Base-by-base conservation (phyloP, 305 asterid genomes). In the Rubia tinctorum region DNA sequence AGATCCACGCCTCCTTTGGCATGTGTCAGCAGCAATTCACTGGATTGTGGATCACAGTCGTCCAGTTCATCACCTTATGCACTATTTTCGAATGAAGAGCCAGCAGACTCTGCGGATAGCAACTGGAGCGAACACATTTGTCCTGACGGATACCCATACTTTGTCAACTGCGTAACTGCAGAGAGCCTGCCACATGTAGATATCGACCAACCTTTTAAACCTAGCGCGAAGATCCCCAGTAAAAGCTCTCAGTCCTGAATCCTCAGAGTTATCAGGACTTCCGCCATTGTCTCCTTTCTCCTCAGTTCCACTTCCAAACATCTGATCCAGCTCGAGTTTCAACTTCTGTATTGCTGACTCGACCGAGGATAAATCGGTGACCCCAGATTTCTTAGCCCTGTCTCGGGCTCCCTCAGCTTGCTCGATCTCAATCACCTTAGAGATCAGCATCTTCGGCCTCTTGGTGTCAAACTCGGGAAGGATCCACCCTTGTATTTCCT, bases 91-190 rank as follows among this genome's bases (percentile, higher is more conserved):
- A 73, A 66, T 72, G 75, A 77, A 18, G 88, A 77, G 78, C 73
- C 66, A 43, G 84, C 83, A 51, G 81, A 84, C 79, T 72, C 75
- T n/a, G 12, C 69, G 53, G 96, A 94, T 27, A 90, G 95, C 79
- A 95, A 92, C 58, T 94, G 99, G 99, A 94, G 99, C 69, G 97
- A 94, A 77, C 99, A 94, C 63, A 83, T 90, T 43, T 88, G 96
- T 83, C 98, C 97, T 17, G 97, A 91, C 60, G 99, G 96, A 81
- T 74, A 84, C 55, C 72, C 86, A 68, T 94, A 94, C 80, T 92
- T 89, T 79, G 91, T 86, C 75, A 94, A 90, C 66, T 90, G 98
- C 60, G 84, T 86, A 58, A 89, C 99, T 53, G 8, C 91, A 87
- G 71, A 89, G 69, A 0, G 97, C 97, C 13, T 91, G 97, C 97